Evolutionary conservation across 768 basidiomycete species (phyloP).

Genomic region (Imleria badia): DNA sequence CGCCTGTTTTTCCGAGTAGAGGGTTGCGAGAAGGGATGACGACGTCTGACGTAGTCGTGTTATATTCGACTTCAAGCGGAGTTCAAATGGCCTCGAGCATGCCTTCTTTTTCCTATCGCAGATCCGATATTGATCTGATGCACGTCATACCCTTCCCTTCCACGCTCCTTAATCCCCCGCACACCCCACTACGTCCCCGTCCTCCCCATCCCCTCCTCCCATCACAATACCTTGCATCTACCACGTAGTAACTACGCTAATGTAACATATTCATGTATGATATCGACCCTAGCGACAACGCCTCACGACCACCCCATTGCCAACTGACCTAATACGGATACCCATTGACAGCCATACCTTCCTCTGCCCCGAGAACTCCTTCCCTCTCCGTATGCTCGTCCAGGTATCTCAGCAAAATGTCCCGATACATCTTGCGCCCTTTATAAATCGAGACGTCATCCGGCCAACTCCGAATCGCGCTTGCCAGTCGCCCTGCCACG

Average conservation of each 20-base stretch:
- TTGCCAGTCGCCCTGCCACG: slow-evolving; percentile 60
- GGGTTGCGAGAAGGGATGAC: slow-evolving; percentile 39
- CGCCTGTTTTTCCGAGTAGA: slow-evolving; percentile 25
- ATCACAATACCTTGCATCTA: too few species aligned
- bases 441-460: slow-evolving; percentile 47
- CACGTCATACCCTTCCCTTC: slow-evolving; percentile 30
- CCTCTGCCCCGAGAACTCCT: slow-evolving; percentile 2
- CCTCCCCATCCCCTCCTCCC: too few species aligned
- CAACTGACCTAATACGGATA: slow-evolving; percentile 19
- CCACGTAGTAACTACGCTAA: too few species aligned
- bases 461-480: slow-evolving; percentile 65
- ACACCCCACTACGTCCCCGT: background rate
- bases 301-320: slow-evolving; percentile 8
- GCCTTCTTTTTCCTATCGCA: slow-evolving; percentile 30
- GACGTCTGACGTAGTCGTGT: slow-evolving; percentile 45
- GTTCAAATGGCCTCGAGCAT: slow-evolving; percentile 29
- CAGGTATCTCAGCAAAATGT: slow-evolving; percentile 18
- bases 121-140: slow-evolving; percentile 35
- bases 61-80: slow-evolving; percentile 45
- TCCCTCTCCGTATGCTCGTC: slow-evolving; percentile 20
- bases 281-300: slow-evolving; percentile 2
- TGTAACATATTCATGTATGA: too few species aligned
- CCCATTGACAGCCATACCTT: slow-evolving; percentile 3
- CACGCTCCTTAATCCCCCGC: slow-evolving; percentile 23
- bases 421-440: slow-evolving; percentile 27